Conservation (phyloP, 129 eudicot species). For the Escallonia herrerae region DNA sequence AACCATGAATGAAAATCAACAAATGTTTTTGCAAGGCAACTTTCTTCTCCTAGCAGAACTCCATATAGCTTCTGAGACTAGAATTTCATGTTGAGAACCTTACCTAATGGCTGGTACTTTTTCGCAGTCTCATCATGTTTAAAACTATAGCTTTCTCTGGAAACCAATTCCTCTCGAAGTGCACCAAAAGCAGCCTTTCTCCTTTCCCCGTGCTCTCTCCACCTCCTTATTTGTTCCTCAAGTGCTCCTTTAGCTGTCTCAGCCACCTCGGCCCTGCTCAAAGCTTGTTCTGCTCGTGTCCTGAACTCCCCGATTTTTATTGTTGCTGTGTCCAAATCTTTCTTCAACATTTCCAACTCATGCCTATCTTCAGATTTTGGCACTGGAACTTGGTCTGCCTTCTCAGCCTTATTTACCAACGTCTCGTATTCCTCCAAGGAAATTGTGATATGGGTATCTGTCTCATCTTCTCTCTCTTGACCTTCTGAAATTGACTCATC, state of each 20-base stretch:
- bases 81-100: slow-evolving; percentile 38
- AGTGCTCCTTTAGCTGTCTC: slow-evolving; percentile 48
- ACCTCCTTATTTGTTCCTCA: slow-evolving; percentile 45
- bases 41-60: not conserved
- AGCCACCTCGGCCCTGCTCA: slow-evolving; percentile 61
- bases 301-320: slow-evolving; percentile 49
- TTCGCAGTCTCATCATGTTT: slow-evolving; percentile 31
- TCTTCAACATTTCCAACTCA: slow-evolving; percentile 31
- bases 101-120: slow-evolving; percentile 44
- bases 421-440: slow-evolving; percentile 31
- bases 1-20: not conserved
- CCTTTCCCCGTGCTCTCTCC: slow-evolving; percentile 43
- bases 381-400: slow-evolving; percentile 13
- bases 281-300: slow-evolving; percentile 64
- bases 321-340: slow-evolving; percentile 40
- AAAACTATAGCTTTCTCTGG: slow-evolving; percentile 27
- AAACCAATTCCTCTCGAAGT: slow-evolving; percentile 43
- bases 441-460: slow-evolving; percentile 19
- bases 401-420: slow-evolving; percentile 28
- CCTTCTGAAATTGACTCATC: slow-evolving; percentile 2
- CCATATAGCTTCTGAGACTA: slow-evolving; percentile 1
- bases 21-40: not conserved
- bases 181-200: slow-evolving; percentile 58
- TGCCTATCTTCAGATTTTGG: not conserved
- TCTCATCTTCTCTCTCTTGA: slow-evolving; percentile 9